Conservation (phyloP, 108 stramenopile species). For the Licmophora abbreviata region DNA sequence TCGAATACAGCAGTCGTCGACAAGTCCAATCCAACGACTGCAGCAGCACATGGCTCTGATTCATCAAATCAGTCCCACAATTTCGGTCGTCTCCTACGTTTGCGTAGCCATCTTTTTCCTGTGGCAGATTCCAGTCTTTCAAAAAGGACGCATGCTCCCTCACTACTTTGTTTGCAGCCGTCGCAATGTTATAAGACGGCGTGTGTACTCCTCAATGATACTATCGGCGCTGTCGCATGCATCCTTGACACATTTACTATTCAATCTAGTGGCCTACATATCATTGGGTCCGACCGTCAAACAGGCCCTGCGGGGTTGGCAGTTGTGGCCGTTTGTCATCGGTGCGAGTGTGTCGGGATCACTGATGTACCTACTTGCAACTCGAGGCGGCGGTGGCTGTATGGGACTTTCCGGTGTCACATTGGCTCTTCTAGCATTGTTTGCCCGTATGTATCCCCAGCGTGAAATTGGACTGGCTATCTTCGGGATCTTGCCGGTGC, state of each 20-base stretch:
- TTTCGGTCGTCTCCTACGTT: slow-evolving; percentile 2
- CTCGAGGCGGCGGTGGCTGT: slow-evolving; percentile 28
- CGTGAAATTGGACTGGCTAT: slow-evolving; percentile 27
- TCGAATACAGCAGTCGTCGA: too few relatives aligned
- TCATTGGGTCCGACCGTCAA: slow-evolving; percentile 39
- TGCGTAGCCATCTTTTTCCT: slow-evolving; percentile 32
- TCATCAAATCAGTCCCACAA: slow-evolving; percentile 5
- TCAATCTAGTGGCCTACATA: slow-evolving; percentile 48
- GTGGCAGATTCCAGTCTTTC: slow-evolving; percentile 41
- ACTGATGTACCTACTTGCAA: slow-evolving; percentile 16
- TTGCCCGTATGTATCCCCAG: slow-evolving; percentile 37
- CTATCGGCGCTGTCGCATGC: slow-evolving; percentile 56
- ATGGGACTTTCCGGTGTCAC: slow-evolving; percentile 69
- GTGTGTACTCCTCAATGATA: slow-evolving; percentile 30
- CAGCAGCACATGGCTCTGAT: too few relatives aligned
- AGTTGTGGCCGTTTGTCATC: slow-evolving; percentile 46
- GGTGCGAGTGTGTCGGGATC: slow-evolving; percentile 35
- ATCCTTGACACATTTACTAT: slow-evolving; percentile 39
- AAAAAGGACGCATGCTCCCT: slow-evolving; percentile 21
- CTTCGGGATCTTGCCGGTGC: slow-evolving; percentile 45
- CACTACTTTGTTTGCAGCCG: slow-evolving; percentile 50
- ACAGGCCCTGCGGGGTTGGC: slow-evolving; percentile 9
- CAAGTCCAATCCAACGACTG: too few relatives aligned
- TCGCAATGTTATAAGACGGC: slow-evolving; percentile 18
- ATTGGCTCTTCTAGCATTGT: slow-evolving; percentile 47